A percentile compares a stretch with the other conserved stretches of the same genome.
Evolutionary conservation across 352 stramenopile genomes (phyloP).

Genomic region (Phytophthora pseudosyringae): DNA sequence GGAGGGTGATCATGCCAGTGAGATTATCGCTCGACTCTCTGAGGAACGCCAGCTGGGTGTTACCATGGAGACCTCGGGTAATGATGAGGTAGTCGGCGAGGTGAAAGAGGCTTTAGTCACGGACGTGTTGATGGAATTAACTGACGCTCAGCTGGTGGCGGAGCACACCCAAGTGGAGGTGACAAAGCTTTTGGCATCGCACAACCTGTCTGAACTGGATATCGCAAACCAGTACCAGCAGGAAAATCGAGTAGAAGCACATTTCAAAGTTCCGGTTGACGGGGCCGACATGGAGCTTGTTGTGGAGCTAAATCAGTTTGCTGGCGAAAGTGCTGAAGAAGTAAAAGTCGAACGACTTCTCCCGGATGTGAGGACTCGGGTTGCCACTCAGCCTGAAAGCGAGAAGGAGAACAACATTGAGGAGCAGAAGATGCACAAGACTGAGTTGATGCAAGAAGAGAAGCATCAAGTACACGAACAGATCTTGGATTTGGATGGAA

Average conservation of each 20-base stretch:
- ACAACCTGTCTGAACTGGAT: constrained; percentile 22
- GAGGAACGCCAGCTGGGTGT: not conserved
- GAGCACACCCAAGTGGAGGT: constrained; percentile 30
- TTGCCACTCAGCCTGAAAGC: not conserved
- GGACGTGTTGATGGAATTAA: constrained; percentile 24
- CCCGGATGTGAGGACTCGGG: constrained; percentile 7
- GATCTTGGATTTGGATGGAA: not conserved
- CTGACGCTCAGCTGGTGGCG: constrained; percentile 13
- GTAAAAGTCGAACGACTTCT: not conserved
- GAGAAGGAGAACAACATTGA: constrained; percentile 1
- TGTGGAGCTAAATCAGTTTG: not conserved
- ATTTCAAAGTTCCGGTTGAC: constrained; percentile 1
- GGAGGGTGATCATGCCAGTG: constrained; percentile 1
- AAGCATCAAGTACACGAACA: not conserved
- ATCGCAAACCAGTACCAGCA: constrained; percentile 10
- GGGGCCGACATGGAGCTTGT: constrained; percentile 9
- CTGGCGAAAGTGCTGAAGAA: constrained; percentile 8
- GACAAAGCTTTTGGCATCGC: constrained; percentile 1
- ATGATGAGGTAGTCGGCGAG: constrained; percentile 2
- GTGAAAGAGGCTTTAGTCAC: constrained; percentile 4
- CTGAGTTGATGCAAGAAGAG: constrained; percentile 8
- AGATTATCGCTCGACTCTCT: constrained; percentile 1
- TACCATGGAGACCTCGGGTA: constrained; percentile 6
- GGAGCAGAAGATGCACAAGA: not conserved
- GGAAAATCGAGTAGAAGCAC: constrained; percentile 6